A percentile compares a stretch with the other conserved stretches of the same genome.
Evolutionary conservation across 148 eudicot genomes (phyloP).

Genomic region (Polygonum aviculare): DNA sequence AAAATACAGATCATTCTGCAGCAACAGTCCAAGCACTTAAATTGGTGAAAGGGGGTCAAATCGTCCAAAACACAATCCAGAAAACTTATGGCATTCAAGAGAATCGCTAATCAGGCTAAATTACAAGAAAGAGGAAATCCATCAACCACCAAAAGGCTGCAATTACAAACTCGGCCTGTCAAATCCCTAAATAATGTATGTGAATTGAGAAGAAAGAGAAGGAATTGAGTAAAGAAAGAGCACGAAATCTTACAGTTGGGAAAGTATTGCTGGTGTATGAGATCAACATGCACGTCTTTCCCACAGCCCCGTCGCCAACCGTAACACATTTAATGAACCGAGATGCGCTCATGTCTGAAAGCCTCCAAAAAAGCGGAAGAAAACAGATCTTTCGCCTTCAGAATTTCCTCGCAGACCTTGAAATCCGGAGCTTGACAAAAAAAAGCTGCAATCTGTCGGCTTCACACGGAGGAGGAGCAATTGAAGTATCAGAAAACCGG

Average conservation of each 20-base stretch:
- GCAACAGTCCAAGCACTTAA: neutral
- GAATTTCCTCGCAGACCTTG: neutral
- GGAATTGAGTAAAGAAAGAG: neutral
- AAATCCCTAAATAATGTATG: neutral
- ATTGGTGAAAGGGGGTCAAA: neutral
- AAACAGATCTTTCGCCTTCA: conserved; percentile 14
- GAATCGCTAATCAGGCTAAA: neutral
- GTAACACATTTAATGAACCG: conserved; percentile 31
- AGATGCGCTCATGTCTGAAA: conserved; percentile 22
- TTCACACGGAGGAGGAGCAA: neutral
- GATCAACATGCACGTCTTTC: conserved; percentile 29
- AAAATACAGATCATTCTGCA: neutral
- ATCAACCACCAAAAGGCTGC: neutral
- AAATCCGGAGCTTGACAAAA: neutral
- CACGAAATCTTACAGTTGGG: conserved; percentile 14
- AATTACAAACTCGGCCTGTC: neutral
- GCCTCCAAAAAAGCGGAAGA: neutral
- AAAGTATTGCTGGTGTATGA: conserved; percentile 32
- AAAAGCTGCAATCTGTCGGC: neutral
- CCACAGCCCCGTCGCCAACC: conserved; percentile 31
- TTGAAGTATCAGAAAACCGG: neutral
- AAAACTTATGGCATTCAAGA: neutral
- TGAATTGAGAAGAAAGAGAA: neutral
- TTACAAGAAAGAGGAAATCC: neutral
- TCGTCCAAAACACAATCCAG: neutral